Percentiles rank a stretch among this genome's conserved stretches.
phyloP scores from a whole-genome alignment of 2,329 filamentous ascomycete species.

The Rhynchosporium graminicola region DNA sequence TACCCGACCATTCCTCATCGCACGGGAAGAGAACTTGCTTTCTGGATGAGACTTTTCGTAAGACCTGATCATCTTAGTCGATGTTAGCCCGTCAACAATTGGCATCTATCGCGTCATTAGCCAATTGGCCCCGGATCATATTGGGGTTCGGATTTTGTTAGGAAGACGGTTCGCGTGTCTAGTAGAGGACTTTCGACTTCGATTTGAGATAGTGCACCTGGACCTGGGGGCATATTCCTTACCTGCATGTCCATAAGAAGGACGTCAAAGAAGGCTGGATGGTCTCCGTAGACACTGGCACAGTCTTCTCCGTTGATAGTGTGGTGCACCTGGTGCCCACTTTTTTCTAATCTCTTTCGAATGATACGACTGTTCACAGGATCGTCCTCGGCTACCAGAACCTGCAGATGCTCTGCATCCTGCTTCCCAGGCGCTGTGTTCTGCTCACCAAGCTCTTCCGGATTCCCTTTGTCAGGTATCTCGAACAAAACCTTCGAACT shows the following conservation, averaged over 20 bases:
- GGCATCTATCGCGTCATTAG: slow-evolving; percentile 68
- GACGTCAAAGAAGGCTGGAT: slow-evolving; percentile 66
- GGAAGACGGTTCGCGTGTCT: slow-evolving; percentile 13
- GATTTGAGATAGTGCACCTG: not conserved
- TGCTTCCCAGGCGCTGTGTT: slow-evolving; percentile 12
- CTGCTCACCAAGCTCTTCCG: not conserved
- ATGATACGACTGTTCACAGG: slow-evolving; percentile 84
- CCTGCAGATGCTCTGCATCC: slow-evolving; percentile 42
- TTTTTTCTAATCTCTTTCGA: slow-evolving; percentile 75
- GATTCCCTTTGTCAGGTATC: slow-evolving; percentile 20
- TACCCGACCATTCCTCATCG: slow-evolving; percentile 62
- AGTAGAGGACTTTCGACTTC: not conserved
- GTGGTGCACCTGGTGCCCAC: slow-evolving; percentile 69
- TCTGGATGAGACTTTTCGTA: slow-evolving; percentile 60
- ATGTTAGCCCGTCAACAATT: slow-evolving; percentile 80
- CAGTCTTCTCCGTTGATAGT: slow-evolving; percentile 87
- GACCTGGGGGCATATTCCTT: slow-evolving; percentile 35
- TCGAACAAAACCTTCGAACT: slow-evolving; percentile 30
- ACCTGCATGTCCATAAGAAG: slow-evolving; percentile 94
- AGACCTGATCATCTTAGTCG: slow-evolving; percentile 80
- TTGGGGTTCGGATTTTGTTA: not conserved
- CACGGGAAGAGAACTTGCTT: slow-evolving; percentile 57
- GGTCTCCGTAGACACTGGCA: slow-evolving; percentile 67
- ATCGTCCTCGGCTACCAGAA: slow-evolving; percentile 85
- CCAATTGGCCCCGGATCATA: not conserved